phyloP scores from a whole-genome alignment of 306 rosid species.

The Quercus agrifolia region DNA sequence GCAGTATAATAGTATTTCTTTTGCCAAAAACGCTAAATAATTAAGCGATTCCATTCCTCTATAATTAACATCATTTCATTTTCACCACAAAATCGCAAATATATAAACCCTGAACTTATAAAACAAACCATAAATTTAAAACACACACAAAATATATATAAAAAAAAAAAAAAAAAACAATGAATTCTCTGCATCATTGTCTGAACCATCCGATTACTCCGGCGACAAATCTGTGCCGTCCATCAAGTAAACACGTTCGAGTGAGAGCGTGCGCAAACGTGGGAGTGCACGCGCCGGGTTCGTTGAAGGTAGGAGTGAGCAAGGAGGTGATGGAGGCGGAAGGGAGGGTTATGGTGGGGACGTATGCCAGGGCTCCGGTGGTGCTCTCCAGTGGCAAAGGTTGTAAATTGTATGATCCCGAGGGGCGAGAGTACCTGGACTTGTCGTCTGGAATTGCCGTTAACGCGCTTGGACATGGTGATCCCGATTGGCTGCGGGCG shows the following conservation, averaged over 20 bases:
- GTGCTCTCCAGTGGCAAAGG: constrained; percentile 71
- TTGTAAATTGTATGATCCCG: constrained; percentile 66
- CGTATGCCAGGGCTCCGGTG: constrained; percentile 73
- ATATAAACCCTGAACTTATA: background rate
- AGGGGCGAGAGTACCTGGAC: constrained; percentile 78
- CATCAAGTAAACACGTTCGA: background rate
- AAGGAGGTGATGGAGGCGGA: constrained; percentile 66
- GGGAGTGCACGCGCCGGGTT: constrained; percentile 21
- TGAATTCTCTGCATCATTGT: constrained; percentile 26
- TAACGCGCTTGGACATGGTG: constrained; percentile 76
- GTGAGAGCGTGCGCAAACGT: constrained; percentile 32
- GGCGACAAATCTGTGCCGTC: constrained; percentile 14
- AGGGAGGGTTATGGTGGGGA: constrained; percentile 60
- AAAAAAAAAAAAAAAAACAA: background rate
- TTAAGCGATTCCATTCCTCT: background rate
- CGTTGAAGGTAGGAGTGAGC: constrained; percentile 17
- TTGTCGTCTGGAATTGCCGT: constrained; percentile 76
- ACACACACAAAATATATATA: no score
- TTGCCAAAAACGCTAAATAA: background rate
- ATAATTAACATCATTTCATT: constrained; percentile 2
- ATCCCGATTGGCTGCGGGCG: constrained; percentile 72
- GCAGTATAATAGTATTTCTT: background rate
- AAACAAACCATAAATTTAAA: background rate
- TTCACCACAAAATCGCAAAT: background rate
- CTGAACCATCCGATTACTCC: constrained; percentile 30